Conservation (phyloP, 2,329 filamentous ascomycete species). For the Trichoderma sp. region DNA sequence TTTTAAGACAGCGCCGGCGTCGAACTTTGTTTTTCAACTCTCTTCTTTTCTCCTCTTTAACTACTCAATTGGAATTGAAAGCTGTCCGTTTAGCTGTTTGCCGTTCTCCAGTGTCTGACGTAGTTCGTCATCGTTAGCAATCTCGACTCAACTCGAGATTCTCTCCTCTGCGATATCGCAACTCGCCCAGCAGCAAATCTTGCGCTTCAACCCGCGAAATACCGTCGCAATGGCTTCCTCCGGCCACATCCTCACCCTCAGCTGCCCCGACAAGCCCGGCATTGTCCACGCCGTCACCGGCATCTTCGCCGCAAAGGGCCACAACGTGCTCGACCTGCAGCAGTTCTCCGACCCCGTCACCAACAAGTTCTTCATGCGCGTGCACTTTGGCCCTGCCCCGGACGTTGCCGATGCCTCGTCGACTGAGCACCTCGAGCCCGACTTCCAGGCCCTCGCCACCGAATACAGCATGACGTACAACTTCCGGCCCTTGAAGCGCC, state of each 20-base stretch:
- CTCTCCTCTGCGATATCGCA: neutral
- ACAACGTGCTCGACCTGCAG: slow-evolving; percentile 82
- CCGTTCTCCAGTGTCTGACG: neutral
- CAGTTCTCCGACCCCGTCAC: slow-evolving; percentile 77
- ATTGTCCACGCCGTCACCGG: slow-evolving; percentile 84
- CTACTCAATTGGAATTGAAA: neutral
- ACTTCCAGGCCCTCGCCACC: slow-evolving; percentile 60
- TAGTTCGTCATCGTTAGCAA: neutral
- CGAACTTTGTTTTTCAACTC: neutral
- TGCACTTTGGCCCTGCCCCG: slow-evolving; percentile 69
- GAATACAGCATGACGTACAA: slow-evolving; percentile 68
- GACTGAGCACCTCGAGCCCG: slow-evolving; percentile 51
- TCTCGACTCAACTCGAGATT: slow-evolving; percentile 18
- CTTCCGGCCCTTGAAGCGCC: slow-evolving; percentile 64
- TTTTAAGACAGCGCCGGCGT: neutral
- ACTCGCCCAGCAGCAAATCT: neutral
- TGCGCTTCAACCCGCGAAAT: neutral
- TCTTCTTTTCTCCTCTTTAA: neutral
- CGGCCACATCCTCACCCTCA: slow-evolving; percentile 74
- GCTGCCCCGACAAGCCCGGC: slow-evolving; percentile 79
- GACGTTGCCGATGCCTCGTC: slow-evolving; percentile 35
- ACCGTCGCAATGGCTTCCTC: neutral
- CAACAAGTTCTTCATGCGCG: slow-evolving; percentile 82
- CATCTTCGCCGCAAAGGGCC: slow-evolving; percentile 67
- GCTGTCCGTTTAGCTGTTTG: neutral